Evolutionary conservation across 768 basidiomycete species (phyloP), one percentile per base, ranked within the genome.

Genomic region (Cystofilobasidium bisporidii): DNA sequence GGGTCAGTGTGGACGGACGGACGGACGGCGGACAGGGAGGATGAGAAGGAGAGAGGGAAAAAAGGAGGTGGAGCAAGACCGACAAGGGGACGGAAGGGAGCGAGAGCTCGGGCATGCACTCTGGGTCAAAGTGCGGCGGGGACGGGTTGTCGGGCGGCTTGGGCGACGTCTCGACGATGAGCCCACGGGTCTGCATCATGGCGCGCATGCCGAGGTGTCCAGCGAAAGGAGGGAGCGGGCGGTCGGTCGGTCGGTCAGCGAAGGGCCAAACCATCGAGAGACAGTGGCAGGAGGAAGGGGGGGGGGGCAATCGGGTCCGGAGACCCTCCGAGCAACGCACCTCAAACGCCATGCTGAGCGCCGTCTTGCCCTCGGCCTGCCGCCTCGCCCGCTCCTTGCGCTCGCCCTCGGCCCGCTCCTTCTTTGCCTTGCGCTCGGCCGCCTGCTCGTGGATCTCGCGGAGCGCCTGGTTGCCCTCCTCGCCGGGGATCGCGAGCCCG

Each of bases 101-200:
- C 3, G 65, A 61, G 47, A 17, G 24, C 28, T 64, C 28, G 10
- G 74, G 69, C 10, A 71, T 40, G 36, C 63, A 63, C 11, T 71
- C 69, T 0, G 72, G 71, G 50, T 77, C 76, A 64, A 78, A 77
- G 56, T 73, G 71, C 3, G 72, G 60, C 20, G 75, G 76, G 59
- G 73, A 71, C 15, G 77, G 76, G 69, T 78, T 78, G 67, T 77
- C 76, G 12, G 77, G 77, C 57, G 77, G 77, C 26, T 71, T 66
- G 14, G 71, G 22, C 9, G 77, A 75, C 50, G 73, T 71, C 15
- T 74, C 56, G 32, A 74, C 67, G 15, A 76, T 50, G 26, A 77
- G 40, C 71, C 89, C 88, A 64, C 92, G 85, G 75, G 85, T 82
- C 91, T 96, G n/a, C n/a, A 10, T n/a, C n/a, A n/a, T n/a, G n/a